phyloP scores from a whole-genome alignment of 2,329 filamentous ascomycete genomes.

The Pseudopithomyces chartarum region DNA sequence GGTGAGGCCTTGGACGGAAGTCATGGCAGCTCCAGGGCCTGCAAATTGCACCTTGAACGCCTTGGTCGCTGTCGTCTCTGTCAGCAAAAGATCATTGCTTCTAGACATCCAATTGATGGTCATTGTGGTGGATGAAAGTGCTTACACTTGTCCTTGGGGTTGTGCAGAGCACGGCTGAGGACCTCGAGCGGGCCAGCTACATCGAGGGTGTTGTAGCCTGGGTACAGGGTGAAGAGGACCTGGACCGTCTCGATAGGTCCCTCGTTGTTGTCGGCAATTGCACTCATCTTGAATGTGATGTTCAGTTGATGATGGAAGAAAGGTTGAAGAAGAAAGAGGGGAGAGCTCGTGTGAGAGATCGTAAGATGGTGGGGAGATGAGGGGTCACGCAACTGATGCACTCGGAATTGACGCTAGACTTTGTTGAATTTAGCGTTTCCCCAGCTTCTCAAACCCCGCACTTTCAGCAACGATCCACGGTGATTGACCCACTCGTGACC shows the following conservation, averaged over 20 bases:
- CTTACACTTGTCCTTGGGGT: conserved; percentile 58
- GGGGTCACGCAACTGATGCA: not conserved
- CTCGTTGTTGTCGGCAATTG: conserved; percentile 45
- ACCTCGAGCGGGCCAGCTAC: conserved; percentile 64
- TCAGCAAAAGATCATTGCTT: conserved; percentile 23
- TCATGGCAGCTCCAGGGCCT: conserved; percentile 52
- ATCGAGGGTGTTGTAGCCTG: conserved; percentile 62
- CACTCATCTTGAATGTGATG: conserved; percentile 45
- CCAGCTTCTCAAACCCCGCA: not conserved
- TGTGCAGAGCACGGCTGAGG: conserved; percentile 59
- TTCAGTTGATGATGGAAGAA: conserved; percentile 19
- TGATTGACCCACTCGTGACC: conserved; percentile 1
- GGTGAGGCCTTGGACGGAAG: conserved; percentile 67
- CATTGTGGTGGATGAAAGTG: not conserved
- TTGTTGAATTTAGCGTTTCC: not conserved
- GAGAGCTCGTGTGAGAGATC: conserved; percentile 6
- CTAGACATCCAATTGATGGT: conserved; percentile 2
- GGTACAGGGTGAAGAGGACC: conserved; percentile 64
- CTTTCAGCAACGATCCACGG: not conserved
- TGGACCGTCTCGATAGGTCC: conserved; percentile 63
- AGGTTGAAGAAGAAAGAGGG: conserved; percentile 8
- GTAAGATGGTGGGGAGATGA: conserved; percentile 9
- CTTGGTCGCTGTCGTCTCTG: conserved; percentile 50
- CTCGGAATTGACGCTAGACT: not conserved
- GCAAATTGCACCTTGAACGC: conserved; percentile 61